Evolutionary conservation across 495 filamentous ascomycete genomes (phyloP).

Genomic region (Clohesyomyces aquaticus): DNA sequence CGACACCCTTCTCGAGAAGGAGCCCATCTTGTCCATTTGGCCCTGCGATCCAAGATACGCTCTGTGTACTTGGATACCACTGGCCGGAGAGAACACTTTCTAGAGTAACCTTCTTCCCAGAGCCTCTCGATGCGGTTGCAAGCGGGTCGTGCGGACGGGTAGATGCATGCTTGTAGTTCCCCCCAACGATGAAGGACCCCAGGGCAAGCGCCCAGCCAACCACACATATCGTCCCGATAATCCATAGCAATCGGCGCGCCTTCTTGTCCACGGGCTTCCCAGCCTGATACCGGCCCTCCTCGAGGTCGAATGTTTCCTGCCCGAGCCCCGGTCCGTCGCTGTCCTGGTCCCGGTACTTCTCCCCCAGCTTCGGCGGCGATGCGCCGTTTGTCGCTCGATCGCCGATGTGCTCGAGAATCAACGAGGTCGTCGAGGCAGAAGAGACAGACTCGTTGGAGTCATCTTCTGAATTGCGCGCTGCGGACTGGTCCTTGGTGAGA

Average conservation of each 20-base stretch:
- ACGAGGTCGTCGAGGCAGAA: conserved; percentile 74
- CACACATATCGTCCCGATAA: conserved; percentile 66
- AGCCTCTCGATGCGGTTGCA: conserved; percentile 64
- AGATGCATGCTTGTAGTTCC: conserved; percentile 66
- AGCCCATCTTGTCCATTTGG: conserved; percentile 85
- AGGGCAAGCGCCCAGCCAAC: conserved; percentile 82
- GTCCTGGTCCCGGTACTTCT: conserved; percentile 52
- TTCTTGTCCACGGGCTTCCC: conserved; percentile 60
- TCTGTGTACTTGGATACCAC: conserved; percentile 71
- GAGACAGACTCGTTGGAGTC: conserved; percentile 63
- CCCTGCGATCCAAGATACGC: conserved; percentile 86
- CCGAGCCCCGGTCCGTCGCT: background rate
- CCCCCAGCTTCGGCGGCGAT: conserved; percentile 40
- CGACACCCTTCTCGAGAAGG: conserved; percentile 67
- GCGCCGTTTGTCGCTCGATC: conserved; percentile 47
- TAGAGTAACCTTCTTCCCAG: conserved; percentile 78
- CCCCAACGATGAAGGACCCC: conserved; percentile 69
- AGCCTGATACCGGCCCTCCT: conserved; percentile 44
- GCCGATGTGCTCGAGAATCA: conserved; percentile 74
- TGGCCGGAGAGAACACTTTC: conserved; percentile 74
- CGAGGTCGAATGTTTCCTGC: conserved; percentile 52
- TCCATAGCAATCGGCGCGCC: conserved; percentile 67
- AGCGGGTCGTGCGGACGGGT: conserved; percentile 67
- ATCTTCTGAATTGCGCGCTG: conserved; percentile 39
- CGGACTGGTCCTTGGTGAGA: conserved; percentile 31